Evolutionary conservation across 352 stramenopile genomes (phyloP).

Genomic region (Peronospora destructor): DNA sequence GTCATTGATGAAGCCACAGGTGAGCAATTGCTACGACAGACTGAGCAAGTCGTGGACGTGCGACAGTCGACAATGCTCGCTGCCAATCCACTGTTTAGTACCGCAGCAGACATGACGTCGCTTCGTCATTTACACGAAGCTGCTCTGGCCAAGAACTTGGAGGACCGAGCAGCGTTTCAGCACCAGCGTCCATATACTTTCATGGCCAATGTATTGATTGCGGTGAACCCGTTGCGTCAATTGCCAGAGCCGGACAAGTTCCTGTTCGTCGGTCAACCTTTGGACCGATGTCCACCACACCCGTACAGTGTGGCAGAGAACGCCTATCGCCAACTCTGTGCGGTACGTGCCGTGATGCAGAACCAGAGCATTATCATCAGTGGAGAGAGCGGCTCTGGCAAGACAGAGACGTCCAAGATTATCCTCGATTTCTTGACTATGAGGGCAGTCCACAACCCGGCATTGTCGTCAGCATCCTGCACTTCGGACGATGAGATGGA

Average conservation of each 20-base stretch:
- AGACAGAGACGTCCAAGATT: constrained; percentile 95
- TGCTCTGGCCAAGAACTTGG: constrained; percentile 81
- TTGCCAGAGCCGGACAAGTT: constrained; percentile 68
- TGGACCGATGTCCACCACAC: constrained; percentile 67
- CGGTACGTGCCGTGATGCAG: constrained; percentile 76
- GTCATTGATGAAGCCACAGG: constrained; percentile 61
- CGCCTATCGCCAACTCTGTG: constrained; percentile 76
- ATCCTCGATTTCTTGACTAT: constrained; percentile 83
- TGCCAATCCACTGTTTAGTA: constrained; percentile 69
- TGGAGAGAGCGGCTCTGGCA: constrained; percentile 90
- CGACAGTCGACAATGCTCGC: constrained; percentile 44
- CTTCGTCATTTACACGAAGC: constrained; percentile 80
- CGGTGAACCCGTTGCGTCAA: constrained; percentile 73
- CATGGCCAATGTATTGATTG: constrained; percentile 84
- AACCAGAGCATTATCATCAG: constrained; percentile 94
- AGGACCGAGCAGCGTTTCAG: constrained; percentile 67
- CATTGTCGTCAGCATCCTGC: constrained; percentile 40
- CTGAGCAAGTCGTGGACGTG: constrained; percentile 39
- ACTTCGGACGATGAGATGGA: constrained; percentile 58
- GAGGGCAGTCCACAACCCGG: constrained; percentile 44
- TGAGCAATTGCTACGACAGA: constrained; percentile 28
- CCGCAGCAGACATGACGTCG: constrained; percentile 78
- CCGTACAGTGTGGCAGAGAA: constrained; percentile 83
- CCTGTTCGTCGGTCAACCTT: constrained; percentile 57
- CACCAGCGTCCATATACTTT: constrained; percentile 82